Evolutionary conservation across 1,284 basidiomycete genomes (phyloP).

Genomic region (Malassezia sympodialis): DNA sequence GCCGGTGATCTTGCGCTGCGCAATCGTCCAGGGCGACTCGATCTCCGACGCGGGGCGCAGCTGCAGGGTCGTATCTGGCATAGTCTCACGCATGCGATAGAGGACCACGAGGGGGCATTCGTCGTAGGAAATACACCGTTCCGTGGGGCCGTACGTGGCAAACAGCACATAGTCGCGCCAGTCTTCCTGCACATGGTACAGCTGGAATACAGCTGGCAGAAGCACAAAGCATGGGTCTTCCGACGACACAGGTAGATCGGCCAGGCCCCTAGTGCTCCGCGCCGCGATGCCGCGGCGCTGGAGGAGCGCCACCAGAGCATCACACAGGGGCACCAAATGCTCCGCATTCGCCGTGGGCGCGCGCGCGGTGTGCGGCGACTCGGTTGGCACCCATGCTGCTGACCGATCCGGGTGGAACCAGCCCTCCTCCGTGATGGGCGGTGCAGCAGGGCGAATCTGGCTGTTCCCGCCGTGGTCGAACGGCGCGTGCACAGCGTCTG

Average conservation of each 20-base stretch:
- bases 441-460: neutral
- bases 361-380: neutral
- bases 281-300: neutral
- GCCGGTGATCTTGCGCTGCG: slow-evolving; percentile 31
- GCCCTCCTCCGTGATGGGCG: neutral
- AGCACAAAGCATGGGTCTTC: slow-evolving; percentile 98
- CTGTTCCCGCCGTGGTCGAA: neutral
- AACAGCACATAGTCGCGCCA: slow-evolving; percentile 99
- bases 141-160: slow-evolving; percentile 83
- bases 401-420: neutral
- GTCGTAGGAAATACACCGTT: slow-evolving; percentile 91
- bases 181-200: slow-evolving; percentile 97
- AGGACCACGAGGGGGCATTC: slow-evolving; percentile 94
- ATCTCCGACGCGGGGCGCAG: slow-evolving; percentile 93
- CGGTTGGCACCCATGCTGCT: neutral
- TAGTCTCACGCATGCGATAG: slow-evolving; percentile 90
- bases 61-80: slow-evolving; percentile 98
- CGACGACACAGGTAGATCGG: slow-evolving; percentile 53
- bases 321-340: neutral
- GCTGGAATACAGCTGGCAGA: slow-evolving; percentile 89
- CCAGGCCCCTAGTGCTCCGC: neutral
- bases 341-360: neutral
- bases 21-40: slow-evolving; percentile 64
- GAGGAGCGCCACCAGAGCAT: neutral
- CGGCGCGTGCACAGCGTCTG: neutral